Evolutionary conservation across 257 asterid genomes (phyloP).

Genomic region (Solanum pinnatisectum): DNA sequence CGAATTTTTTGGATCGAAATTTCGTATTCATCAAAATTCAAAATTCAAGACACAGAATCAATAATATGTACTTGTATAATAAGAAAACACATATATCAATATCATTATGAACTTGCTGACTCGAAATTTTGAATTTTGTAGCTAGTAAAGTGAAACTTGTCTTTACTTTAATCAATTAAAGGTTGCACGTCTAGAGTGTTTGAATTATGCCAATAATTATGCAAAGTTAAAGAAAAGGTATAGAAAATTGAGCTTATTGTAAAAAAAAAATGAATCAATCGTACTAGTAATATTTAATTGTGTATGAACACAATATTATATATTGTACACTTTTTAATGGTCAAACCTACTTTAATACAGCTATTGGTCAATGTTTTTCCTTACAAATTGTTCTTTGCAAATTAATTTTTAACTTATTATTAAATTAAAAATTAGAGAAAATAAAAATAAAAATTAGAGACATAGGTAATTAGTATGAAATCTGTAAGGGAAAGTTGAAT

Average conservation of each 20-base stretch:
- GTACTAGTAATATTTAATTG: neutral
- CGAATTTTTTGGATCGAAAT: neutral
- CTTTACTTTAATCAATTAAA: neutral
- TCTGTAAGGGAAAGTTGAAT: neutral
- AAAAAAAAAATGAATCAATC: neutral
- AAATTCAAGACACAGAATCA: accelerated
- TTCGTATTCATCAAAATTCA: neutral
- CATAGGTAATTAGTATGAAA: neutral
- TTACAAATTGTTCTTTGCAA: neutral
- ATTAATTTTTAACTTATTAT: neutral
- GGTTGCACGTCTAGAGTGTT: neutral
- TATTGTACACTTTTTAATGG: neutral
- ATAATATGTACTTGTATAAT: neutral
- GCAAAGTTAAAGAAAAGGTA: neutral
- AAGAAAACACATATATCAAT: neutral
- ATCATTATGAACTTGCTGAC: neutral
- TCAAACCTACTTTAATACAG: neutral
- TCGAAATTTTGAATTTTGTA: neutral
- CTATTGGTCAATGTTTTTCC: neutral
- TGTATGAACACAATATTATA: neutral
- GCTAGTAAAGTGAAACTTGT: constrained; percentile 5
- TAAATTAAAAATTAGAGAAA: neutral
- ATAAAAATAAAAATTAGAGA: neutral
- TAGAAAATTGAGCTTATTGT: neutral
- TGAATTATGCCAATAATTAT: neutral